Evolutionary conservation across 1,139 yeast species (phyloP).

Genomic region (Hyphopichia burtonii): DNA sequence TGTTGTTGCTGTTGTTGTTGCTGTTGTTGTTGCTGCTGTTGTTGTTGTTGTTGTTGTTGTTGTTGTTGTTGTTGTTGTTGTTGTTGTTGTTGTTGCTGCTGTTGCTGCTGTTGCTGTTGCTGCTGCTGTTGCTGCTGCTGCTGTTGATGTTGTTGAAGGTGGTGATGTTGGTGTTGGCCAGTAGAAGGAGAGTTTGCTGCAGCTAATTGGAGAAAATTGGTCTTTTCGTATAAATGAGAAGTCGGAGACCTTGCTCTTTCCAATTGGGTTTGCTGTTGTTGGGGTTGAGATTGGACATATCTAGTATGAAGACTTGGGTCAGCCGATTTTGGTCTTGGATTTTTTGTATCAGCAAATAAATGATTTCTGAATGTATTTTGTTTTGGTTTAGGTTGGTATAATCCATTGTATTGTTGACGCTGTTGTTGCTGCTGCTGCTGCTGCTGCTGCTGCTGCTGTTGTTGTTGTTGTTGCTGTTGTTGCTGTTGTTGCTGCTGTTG

Average conservation of each 20-base stretch:
- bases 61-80: background rate
- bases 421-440: background rate
- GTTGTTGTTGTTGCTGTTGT: slow-evolving; percentile 6
- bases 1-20: background rate
- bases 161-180: background rate
- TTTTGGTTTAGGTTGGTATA: slow-evolving; percentile 43
- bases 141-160: background rate
- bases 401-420: slow-evolving; percentile 7
- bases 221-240: slow-evolving; percentile 45
- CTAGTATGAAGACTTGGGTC: slow-evolving; percentile 30
- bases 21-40: background rate
- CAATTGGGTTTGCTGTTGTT: slow-evolving; percentile 8
- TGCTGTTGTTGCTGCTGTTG: slow-evolving; percentile 4
- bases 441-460: slow-evolving; percentile 3
- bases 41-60: background rate
- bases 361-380: slow-evolving; percentile 25
- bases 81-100: background rate
- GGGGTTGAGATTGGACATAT: background rate
- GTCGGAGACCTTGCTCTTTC: slow-evolving; percentile 46
- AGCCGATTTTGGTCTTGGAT: slow-evolving; percentile 43
- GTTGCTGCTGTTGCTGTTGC: background rate
- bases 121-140: background rate
- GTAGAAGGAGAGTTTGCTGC: slow-evolving; percentile 20
- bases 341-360: slow-evolving; percentile 28
- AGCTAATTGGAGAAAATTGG: slow-evolving; percentile 45